Evolutionary conservation across 2,329 filamentous ascomycete species (phyloP).

Genomic region (Emericellopsis atlantica): DNA sequence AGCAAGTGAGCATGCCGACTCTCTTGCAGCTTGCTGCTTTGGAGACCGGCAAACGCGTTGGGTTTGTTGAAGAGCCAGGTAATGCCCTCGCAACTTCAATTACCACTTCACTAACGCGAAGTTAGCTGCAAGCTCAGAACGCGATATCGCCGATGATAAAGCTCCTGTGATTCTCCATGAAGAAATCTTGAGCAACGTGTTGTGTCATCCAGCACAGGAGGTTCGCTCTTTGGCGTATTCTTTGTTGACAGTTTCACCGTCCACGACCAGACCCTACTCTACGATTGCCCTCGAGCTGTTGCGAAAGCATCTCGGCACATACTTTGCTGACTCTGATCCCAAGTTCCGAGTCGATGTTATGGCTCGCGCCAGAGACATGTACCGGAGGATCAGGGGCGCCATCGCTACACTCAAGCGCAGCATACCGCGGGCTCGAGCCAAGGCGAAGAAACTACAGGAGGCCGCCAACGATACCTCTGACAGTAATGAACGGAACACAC

Average conservation of each 20-base stretch:
- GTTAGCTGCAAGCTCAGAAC: conserved; percentile 11
- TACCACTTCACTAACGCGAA: too few relatives aligned
- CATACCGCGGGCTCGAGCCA: conserved; percentile 21
- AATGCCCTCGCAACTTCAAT: conserved; percentile 5
- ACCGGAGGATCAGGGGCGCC: conserved; percentile 60
- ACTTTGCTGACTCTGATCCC: conserved; percentile 76
- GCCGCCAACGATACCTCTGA: background rate
- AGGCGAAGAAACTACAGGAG: conserved; percentile 15
- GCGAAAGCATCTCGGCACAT: conserved; percentile 50
- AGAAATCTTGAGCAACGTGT: conserved; percentile 35
- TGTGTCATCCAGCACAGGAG: conserved; percentile 44
- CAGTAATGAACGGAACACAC: background rate
- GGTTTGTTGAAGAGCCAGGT: conserved; percentile 57
- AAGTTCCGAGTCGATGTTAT: conserved; percentile 76
- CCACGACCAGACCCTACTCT: conserved; percentile 63
- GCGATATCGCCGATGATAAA: conserved; percentile 7
- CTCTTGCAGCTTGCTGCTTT: conserved; percentile 54
- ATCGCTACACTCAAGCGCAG: conserved; percentile 41
- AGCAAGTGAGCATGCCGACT: conserved; percentile 37
- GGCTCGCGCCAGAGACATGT: conserved; percentile 60
- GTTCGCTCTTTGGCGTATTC: conserved; percentile 73
- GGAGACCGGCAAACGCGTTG: conserved; percentile 58
- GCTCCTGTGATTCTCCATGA: conserved; percentile 21
- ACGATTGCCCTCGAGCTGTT: conserved; percentile 48
- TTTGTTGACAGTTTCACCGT: conserved; percentile 63